Evolutionary conservation across 805 yeast genomes (phyloP), one percentile per base, ranked within the genome.

Genomic region (Debaryomyces hansenii): DNA sequence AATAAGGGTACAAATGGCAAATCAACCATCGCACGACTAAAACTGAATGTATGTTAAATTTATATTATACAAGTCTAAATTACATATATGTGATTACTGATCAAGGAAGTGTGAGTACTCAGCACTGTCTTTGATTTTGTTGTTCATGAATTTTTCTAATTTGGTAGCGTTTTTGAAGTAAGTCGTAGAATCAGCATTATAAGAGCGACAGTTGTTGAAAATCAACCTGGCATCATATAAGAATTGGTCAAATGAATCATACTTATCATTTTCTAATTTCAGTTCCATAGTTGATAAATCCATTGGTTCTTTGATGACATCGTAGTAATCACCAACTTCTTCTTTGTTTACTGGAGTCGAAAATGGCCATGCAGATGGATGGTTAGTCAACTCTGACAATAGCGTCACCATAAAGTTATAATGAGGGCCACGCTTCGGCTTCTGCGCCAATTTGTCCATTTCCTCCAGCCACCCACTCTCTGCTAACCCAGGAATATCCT

Each of bases 391-490:
- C 60, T 94, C 99, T 5, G 90, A 82, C 36, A 94, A 75, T 14
- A 94, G 67, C 46, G 90, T 90, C 56, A 88, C 89, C 96, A 94
- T 91, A 51, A 87, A 86, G 38, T 94, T 94, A 69, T 88, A 88
- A 69, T 94, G 97, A 8, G 97, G 96, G 2, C 95, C 89, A 46
- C 97, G 75, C 63, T 90, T 90, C 2, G 99, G 98, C 60, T 90
- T 81, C 59, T 95, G 92, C 0, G 98, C 98, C 48, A 94, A 71
- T 56, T 90, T 92, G 64, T 94, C 99, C 96, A 94, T 91, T 64
- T 92, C 99, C 32, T 92, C 94, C 28, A 96, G 88, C 99, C 99
- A 94, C 0, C 99, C 99, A 4, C 95, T 87, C 63, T 91, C 98
- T 53, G 80, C 77, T 41, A 94, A 74, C 0, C 99, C 99, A 0